Base-by-base conservation (phyloP, 495 filamentous ascomycete genomes). In the Penicilliopsis zonata region DNA sequence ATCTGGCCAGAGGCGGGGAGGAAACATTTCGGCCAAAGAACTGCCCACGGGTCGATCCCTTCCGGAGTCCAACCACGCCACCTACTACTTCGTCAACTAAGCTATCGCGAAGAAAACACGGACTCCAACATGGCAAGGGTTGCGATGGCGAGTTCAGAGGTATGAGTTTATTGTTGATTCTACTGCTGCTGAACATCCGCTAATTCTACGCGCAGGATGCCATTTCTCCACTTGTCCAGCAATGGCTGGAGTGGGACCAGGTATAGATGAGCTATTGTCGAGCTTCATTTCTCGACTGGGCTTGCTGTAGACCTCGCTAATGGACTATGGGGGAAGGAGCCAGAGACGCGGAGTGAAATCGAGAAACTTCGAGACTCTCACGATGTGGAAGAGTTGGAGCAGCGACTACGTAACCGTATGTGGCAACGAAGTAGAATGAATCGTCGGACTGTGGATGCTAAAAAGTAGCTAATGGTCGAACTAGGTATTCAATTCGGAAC, bases 401-500 rank as follows among this genome's bases (percentile, higher is more conserved):
- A 55, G 28, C 69, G 73, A 18, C 64, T 83, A 2, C 49, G 61
- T 2, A 64, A 59, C 10, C 65, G 76, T 67, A 61, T 31, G 54
- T 52, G 5, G 21, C 14, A 15, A n/a, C 25, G 12, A 4, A 9
- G 25, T 12, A 27, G 3, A 9, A 27, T 27, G n/a, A n/a, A 23
- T 23, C 21, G 4, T 16, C 12, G 19, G 6, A 10, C 22, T 33
- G 9, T 18, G 23, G 14, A 20, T 32, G 18, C 19, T 31, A 32
- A 30, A 31, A 26, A 23, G 30, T 18, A 10, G 26, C 35, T 44
- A 12, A 43, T 32, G 12, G 17, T 9, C 35, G 9, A 18, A 13
- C 18, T 35, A 73, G 69, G 72, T 28, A 74, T 82, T 42, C 60
- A 72, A 33, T 82, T 82, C 38, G 79, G 79, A 14, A 82, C 79